These are phyloP conservation scores for Alternaria incomplexa DNA, from an alignment of 2,329 filamentous ascomycete genomes.

Conservation along the genomic window DNA sequence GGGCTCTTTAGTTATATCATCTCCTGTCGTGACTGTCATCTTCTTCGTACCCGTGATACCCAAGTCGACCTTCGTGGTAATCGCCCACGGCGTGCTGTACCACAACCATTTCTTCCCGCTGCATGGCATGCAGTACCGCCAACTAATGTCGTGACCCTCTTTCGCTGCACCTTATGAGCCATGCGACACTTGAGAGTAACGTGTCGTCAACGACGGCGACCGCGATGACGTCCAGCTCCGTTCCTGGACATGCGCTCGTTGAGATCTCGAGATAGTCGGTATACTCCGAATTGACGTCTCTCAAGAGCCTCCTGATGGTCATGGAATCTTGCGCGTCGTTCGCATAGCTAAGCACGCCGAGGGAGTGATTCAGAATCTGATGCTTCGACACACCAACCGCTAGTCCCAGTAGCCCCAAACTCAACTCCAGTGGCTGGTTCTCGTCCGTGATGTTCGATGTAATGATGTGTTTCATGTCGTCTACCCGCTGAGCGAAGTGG, in stretches of 20 bases:
- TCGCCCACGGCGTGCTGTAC: background rate
- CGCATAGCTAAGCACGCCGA: background rate
- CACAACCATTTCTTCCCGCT: background rate
- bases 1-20: background rate
- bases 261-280: background rate
- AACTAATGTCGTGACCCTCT: background rate
- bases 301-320: background rate
- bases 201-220: background rate
- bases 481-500: background rate
- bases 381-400: background rate
- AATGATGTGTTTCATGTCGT: background rate
- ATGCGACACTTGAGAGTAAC: background rate
- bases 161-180: background rate
- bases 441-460: background rate
- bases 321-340: background rate
- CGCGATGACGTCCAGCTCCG: background rate
- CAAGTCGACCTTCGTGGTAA: background rate
- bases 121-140: background rate
- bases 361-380: background rate
- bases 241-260: background rate
- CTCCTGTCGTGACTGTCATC: background rate
- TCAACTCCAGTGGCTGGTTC: background rate
- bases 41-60: background rate
- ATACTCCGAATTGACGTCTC: background rate
- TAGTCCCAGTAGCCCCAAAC: background rate